Base-by-base conservation (phyloP, 352 stramenopile genomes). In the Pythium chondricola region DNA sequence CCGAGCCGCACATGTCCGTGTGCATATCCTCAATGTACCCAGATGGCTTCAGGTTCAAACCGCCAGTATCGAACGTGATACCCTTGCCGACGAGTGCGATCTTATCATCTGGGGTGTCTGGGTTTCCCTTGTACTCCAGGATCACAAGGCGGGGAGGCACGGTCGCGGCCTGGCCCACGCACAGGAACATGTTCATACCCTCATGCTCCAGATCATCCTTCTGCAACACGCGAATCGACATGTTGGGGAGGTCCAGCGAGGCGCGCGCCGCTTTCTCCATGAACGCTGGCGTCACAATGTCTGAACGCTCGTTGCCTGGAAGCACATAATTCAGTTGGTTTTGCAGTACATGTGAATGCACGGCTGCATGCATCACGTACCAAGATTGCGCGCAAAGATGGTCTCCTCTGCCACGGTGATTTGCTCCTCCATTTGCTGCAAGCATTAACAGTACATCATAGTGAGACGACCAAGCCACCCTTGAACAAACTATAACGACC, bases 21-120 rank as follows among this genome's bases (percentile, higher is more conserved):
- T 97, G 88, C 88, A 97, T 97, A 49, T 94, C 78, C 50, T 96
- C 86, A 11, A 97, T 97, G 57, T 67, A 71, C 33, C 88, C 75
- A 11, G 85, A 93, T 1, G 87, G 85, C 71, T 98, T 98, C 36
- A 98, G 69, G 71, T 97, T 96, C 48, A 98, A 70, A 13, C 93
- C 93, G n/a, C 93, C 93, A 0, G 91, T 96, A 65, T 98, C 93
- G 52, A 97, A 98, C 38, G 85, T 96, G 40, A 98, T 81, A 16
- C 88, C 93, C 65, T 98, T 98, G 32, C 93, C 93, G 24, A 98
- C 86, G 14, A 98, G 57, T 13, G 82, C 87, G 7, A 93, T 63
- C 40, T 70, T 84, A 13, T 86, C 65, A 6, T 83, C 63, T 0
- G 62, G 54, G 11, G 69, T 71, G 14, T 76, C 65, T 1, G 79